Evolutionary conservation across 495 filamentous ascomycete species (phyloP).

Genomic region (Xylaria curta): DNA sequence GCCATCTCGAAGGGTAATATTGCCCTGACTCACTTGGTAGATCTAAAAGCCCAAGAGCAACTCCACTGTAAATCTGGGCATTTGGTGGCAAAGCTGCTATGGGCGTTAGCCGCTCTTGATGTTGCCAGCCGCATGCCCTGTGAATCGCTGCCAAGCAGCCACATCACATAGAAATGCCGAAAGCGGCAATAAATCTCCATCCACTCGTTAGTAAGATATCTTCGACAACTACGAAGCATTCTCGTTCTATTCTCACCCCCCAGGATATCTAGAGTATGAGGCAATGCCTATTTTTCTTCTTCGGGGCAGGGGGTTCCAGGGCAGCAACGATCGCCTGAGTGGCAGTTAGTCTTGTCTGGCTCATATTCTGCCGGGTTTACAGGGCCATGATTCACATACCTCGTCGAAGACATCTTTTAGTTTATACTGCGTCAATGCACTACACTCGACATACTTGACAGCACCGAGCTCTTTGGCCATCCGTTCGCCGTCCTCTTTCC

Average conservation of each 20-base stretch:
- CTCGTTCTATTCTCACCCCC: slow-evolving; percentile 15
- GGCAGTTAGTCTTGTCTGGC: slow-evolving; percentile 27
- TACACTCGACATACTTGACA: slow-evolving; percentile 98
- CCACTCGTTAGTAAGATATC: slow-evolving; percentile 5
- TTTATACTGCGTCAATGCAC: slow-evolving; percentile 96
- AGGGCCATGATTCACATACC: slow-evolving; percentile 60
- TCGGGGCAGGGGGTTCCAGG: slow-evolving; percentile 79
- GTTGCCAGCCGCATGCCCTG: slow-evolving; percentile 15
- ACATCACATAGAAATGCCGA: slow-evolving; percentile 23
- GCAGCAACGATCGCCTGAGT: slow-evolving; percentile 85
- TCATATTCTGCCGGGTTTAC: slow-evolving; percentile 7
- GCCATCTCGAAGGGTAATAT: slow-evolving; percentile 27
- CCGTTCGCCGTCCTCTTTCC: slow-evolving; percentile 88
- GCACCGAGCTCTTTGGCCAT: slow-evolving; percentile 97
- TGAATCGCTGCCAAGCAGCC: slow-evolving; percentile 17
- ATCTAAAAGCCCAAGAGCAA: slow-evolving; percentile 30
- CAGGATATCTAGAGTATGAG: slow-evolving; percentile 52
- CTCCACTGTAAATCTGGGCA: slow-evolving; percentile 28
- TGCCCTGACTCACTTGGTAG: slow-evolving; percentile 30
- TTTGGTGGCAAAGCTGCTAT: slow-evolving; percentile 23
- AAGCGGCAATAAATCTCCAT: slow-evolving; percentile 15
- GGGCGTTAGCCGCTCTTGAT: slow-evolving; percentile 15
- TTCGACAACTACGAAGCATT: slow-evolving; percentile 6
- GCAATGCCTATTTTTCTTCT: slow-evolving; percentile 63
- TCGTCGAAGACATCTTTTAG: slow-evolving; percentile 99